Evolutionary conservation across 495 filamentous ascomycete species (phyloP).

Genomic region (Ramalina intermedia): DNA sequence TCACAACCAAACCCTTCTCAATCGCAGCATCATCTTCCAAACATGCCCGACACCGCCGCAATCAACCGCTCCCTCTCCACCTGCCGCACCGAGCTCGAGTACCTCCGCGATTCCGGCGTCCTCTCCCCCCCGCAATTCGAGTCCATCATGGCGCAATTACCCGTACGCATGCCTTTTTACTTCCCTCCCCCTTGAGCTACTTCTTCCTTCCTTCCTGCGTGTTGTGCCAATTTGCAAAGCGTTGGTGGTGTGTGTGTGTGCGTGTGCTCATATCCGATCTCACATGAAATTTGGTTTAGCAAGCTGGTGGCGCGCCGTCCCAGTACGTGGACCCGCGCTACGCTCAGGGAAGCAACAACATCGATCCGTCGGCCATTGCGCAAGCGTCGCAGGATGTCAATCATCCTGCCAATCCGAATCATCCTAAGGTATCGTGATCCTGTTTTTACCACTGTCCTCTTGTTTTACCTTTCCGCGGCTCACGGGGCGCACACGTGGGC

Average conservation of each 20-base stretch:
- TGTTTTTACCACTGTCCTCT: too few relatives aligned
- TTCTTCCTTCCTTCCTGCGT: too few relatives aligned
- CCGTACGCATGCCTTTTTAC: conserved; percentile 7
- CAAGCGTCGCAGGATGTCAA: conserved; percentile 20
- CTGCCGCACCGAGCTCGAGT: conserved; percentile 23
- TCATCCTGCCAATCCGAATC: conserved; percentile 19
- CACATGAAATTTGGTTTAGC: neutral
- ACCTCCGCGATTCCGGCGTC: conserved; percentile 17
- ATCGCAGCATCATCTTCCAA: neutral
- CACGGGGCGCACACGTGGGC: too few relatives aligned
- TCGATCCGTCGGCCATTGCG: conserved; percentile 12
- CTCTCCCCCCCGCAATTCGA: conserved; percentile 16
- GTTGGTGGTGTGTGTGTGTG: too few relatives aligned
- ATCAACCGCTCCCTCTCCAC: conserved; percentile 22
- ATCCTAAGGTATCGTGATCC: conserved; percentile 13
- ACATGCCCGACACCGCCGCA: conserved; percentile 18
- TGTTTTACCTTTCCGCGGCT: too few relatives aligned
- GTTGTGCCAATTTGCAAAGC: too few relatives aligned
- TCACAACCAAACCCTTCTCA: neutral
- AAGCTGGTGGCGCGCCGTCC: conserved; percentile 15
- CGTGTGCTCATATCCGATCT: too few relatives aligned
- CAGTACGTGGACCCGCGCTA: conserved; percentile 19
- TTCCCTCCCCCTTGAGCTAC: neutral
- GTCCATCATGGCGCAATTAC: conserved; percentile 22
- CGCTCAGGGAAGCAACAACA: conserved; percentile 5